phyloP scores from a whole-genome alignment of 2,329 filamentous ascomycete species.

The Scytalidium lignicola region DNA sequence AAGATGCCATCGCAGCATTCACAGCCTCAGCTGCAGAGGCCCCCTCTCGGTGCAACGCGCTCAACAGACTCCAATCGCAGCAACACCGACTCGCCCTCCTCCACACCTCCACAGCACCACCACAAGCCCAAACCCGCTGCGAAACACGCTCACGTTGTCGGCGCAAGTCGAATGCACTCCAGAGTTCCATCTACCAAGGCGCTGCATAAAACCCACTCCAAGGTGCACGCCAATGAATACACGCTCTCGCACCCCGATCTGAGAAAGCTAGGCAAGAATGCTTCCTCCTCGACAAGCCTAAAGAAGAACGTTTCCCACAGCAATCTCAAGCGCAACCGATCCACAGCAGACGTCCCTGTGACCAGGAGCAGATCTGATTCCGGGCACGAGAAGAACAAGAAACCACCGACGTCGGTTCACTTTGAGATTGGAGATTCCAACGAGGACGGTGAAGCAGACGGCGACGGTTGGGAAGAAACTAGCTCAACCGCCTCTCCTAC shows the following conservation, averaged over 20 bases:
- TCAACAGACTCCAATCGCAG: slow-evolving; percentile 18
- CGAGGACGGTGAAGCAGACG: slow-evolving; percentile 31
- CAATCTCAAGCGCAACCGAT: slow-evolving; percentile 56
- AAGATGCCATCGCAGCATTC: slow-evolving; percentile 21
- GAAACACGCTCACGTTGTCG: slow-evolving; percentile 24
- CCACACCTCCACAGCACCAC: slow-evolving; percentile 23
- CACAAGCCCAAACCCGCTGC: slow-evolving; percentile 17
- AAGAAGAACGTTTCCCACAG: slow-evolving; percentile 49
- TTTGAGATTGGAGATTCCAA: slow-evolving; percentile 55
- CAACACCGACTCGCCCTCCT: slow-evolving; percentile 19
- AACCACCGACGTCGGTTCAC: slow-evolving; percentile 51
- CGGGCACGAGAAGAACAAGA: slow-evolving; percentile 44
- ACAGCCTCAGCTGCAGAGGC: slow-evolving; percentile 8
- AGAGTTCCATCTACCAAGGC: slow-evolving; percentile 24
- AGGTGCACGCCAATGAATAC: slow-evolving; percentile 20
- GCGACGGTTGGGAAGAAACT: slow-evolving; percentile 64
- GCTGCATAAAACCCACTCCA: slow-evolving; percentile 21
- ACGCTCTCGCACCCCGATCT: slow-evolving; percentile 19
- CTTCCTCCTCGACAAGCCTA: slow-evolving; percentile 28
- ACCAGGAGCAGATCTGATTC: slow-evolving; percentile 39
- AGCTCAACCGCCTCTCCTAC: slow-evolving; percentile 59
- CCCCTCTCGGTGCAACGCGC: slow-evolving; percentile 11
- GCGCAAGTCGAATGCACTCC: slow-evolving; percentile 16
- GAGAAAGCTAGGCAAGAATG: slow-evolving; percentile 20
- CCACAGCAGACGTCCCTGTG: slow-evolving; percentile 49